These are phyloP conservation scores for Limonium bicolor DNA, from an alignment of 148 eudicot species.

Conservation along the genomic window DNA sequence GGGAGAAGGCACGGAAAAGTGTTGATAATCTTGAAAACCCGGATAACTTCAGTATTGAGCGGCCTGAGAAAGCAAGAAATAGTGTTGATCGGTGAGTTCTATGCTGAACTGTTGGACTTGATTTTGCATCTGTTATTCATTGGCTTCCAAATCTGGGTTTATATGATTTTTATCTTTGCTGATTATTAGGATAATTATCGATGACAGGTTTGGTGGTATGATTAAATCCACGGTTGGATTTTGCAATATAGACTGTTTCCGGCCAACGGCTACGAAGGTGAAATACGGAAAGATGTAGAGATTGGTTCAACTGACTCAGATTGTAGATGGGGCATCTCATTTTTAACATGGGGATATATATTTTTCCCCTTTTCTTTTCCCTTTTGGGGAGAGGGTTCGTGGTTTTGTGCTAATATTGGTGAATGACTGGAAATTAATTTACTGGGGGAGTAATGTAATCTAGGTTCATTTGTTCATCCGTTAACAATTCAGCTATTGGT, in stretches of 20 bases:
- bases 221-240: constrained; percentile 57
- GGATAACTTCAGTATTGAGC: constrained; percentile 30
- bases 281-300: background rate
- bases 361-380: background rate
- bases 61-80: constrained; percentile 71
- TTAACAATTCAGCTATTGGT: constrained; percentile 4
- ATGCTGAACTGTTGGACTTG: background rate
- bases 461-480: background rate
- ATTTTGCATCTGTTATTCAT: background rate
- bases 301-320: background rate
- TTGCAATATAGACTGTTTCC: constrained; percentile 83
- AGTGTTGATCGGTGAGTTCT: constrained; percentile 69
- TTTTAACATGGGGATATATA: background rate
- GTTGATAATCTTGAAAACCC: constrained; percentile 32
- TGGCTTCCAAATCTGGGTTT: background rate
- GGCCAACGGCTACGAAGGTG: constrained; percentile 34
- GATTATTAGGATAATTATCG: constrained; percentile 5
- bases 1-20: constrained; percentile 49
- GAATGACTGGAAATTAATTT: constrained; percentile 3
- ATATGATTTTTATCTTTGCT: background rate
- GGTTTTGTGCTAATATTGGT: background rate
- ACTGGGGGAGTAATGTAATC: background rate
- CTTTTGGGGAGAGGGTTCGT: no score
- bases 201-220: constrained; percentile 74
- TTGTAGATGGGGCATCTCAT: background rate